Conservation (phyloP, 495 filamentous ascomycete genomes). For the Pyrenula aspistea region DNA sequence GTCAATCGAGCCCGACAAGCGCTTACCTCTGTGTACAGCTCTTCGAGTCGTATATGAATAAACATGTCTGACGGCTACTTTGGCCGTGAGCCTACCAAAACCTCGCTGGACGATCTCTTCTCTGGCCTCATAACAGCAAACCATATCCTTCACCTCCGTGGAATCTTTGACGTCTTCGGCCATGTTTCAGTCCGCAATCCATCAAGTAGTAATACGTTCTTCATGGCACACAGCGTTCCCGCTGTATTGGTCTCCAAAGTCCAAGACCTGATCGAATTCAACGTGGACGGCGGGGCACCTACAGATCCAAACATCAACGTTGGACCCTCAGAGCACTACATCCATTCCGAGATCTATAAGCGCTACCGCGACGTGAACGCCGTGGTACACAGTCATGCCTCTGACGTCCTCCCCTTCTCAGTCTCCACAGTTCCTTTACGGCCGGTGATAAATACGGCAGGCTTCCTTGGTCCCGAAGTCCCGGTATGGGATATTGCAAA, state of each 20-base stretch:
- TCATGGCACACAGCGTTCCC: slow-evolving; percentile 31
- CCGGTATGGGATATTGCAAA: slow-evolving; percentile 24
- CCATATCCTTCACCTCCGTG: not conserved
- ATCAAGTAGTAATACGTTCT: slow-evolving; percentile 20
- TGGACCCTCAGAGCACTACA: slow-evolving; percentile 33
- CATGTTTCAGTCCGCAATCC: slow-evolving; percentile 39
- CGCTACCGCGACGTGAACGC: slow-evolving; percentile 25
- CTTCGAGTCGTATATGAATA: too few relatives aligned
- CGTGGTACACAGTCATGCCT: slow-evolving; percentile 35
- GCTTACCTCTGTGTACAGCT: too few relatives aligned
- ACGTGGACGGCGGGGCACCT: slow-evolving; percentile 23
- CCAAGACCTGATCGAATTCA: slow-evolving; percentile 32
- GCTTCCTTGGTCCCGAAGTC: slow-evolving; percentile 27
- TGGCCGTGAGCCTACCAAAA: too few relatives aligned
- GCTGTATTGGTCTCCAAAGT: slow-evolving; percentile 28
- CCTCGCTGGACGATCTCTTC: not conserved
- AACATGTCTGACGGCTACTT: too few relatives aligned
- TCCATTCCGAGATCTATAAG: slow-evolving; percentile 39
- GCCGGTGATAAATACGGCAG: slow-evolving; percentile 32
- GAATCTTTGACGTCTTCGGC: slow-evolving; percentile 38
- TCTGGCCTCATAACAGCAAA: not conserved
- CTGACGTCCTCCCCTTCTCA: slow-evolving; percentile 30
- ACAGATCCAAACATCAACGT: slow-evolving; percentile 16
- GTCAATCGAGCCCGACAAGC: too few relatives aligned
- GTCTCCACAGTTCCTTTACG: slow-evolving; percentile 26